phyloP scores from a whole-genome alignment of 1,139 yeast genomes.

The Suhomyces ambrosiae region DNA sequence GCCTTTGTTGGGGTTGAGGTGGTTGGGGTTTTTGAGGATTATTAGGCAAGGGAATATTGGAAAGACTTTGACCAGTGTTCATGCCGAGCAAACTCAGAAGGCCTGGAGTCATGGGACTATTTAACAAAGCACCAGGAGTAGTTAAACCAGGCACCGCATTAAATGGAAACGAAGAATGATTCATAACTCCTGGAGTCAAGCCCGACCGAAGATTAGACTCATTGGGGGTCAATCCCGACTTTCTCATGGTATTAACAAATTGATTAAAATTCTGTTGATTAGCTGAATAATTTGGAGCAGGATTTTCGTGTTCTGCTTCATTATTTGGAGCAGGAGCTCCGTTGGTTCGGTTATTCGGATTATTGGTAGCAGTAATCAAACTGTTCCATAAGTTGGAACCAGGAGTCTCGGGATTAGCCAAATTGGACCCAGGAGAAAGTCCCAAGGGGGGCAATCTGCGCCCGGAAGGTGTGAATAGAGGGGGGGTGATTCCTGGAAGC shows the following conservation, averaged over 20 bases:
- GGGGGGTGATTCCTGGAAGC: slow-evolving; percentile 53
- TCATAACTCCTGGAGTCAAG: slow-evolving; percentile 41
- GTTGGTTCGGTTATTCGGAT: slow-evolving; percentile 8
- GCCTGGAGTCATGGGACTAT: slow-evolving; percentile 50
- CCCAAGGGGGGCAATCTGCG: slow-evolving; percentile 60
- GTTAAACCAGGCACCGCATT: slow-evolving; percentile 41
- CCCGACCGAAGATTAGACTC: slow-evolving; percentile 70
- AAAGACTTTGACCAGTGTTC: slow-evolving; percentile 11
- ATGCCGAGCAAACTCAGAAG: slow-evolving; percentile 28
- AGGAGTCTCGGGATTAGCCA: slow-evolving; percentile 52
- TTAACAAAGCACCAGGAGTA: slow-evolving; percentile 47
- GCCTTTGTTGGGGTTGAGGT: slow-evolving; percentile 4
- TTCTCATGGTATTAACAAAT: slow-evolving; percentile 37
- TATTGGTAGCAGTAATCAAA: slow-evolving; percentile 39
- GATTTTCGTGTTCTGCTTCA: slow-evolving; percentile 1
- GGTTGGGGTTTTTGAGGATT: slow-evolving; percentile 4
- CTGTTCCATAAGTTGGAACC: slow-evolving; percentile 51
- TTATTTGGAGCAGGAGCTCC: not conserved
- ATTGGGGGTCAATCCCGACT: slow-evolving; percentile 70
- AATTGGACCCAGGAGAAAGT: slow-evolving; percentile 39
- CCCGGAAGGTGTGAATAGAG: slow-evolving; percentile 62
- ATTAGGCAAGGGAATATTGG: not conserved
- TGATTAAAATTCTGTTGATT: slow-evolving; percentile 24
- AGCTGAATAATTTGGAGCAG: slow-evolving; percentile 3
- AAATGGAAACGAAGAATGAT: slow-evolving; percentile 12